Conservation (phyloP, 73 alveolate genomes). For the Urostyla sp. region DNA sequence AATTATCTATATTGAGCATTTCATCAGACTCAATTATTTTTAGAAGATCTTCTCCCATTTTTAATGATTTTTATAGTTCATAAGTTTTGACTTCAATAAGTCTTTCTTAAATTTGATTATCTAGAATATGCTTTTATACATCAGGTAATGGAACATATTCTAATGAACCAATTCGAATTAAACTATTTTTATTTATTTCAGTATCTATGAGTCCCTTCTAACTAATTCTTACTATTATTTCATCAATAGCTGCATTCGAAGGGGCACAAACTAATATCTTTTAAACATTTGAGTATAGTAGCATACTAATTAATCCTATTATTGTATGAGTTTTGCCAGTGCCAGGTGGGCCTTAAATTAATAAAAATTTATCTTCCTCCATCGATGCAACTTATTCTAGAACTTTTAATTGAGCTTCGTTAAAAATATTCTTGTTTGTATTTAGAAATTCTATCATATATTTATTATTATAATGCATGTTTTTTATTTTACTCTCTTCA, state of each 20-base stretch:
- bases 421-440: slow-evolving; percentile 20
- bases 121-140: slow-evolving; percentile 57
- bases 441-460: slow-evolving; percentile 32
- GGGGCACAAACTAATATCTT: slow-evolving; percentile 95
- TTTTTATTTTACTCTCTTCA: not conserved
- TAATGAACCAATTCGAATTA: slow-evolving; percentile 65
- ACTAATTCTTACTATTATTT: slow-evolving; percentile 75
- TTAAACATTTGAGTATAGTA: slow-evolving; percentile 28
- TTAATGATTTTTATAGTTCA: not conserved
- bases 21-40: not conserved
- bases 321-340: slow-evolving; percentile 78
- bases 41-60: not conserved
- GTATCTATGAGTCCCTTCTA: slow-evolving; percentile 46
- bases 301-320: slow-evolving; percentile 58
- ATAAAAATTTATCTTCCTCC: slow-evolving; percentile 33
- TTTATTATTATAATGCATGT: not conserved
- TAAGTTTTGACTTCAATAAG: not conserved
- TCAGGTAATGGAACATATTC: slow-evolving; percentile 65
- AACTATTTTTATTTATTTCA: slow-evolving; percentile 6
- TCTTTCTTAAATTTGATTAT: no score
- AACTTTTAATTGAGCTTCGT: slow-evolving; percentile 53
- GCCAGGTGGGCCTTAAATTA: slow-evolving; percentile 80
- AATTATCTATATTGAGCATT: no score
- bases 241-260: slow-evolving; percentile 95
- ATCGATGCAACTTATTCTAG: slow-evolving; percentile 40